A percentile compares a stretch with the other conserved stretches of the same genome.
Evolutionary conservation across 495 filamentous ascomycete genomes (phyloP).

Genomic region (Tuber microsphaerosporum): DNA sequence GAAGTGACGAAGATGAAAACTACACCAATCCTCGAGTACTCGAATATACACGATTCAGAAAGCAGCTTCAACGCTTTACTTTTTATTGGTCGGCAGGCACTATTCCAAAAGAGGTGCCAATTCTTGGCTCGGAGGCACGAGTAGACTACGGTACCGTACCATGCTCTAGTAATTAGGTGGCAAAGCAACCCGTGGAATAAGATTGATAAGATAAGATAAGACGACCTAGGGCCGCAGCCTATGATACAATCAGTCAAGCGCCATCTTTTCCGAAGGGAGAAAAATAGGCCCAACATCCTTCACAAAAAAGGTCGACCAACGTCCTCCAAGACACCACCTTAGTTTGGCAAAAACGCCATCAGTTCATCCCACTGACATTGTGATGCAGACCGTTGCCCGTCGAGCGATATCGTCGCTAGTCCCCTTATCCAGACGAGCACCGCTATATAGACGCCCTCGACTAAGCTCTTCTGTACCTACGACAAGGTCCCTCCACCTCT

Average conservation of each 20-base stretch:
- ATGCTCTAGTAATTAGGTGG: too few relatives aligned
- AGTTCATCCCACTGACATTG: conserved; percentile 12
- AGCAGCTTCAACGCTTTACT: too few relatives aligned
- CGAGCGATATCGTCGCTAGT: conserved; percentile 35
- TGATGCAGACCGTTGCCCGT: conserved; percentile 39
- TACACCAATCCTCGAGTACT: too few relatives aligned
- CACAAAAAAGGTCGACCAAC: conserved; percentile 7
- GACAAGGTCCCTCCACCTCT: conserved; percentile 10
- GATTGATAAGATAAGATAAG: conserved; percentile 30
- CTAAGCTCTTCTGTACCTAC: conserved; percentile 28
- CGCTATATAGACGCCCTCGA: conserved; percentile 20
- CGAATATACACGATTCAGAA: too few relatives aligned
- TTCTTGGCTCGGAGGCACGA: too few relatives aligned
- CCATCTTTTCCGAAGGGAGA: not conserved
- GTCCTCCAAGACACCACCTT: conserved; percentile 4
- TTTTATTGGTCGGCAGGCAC: too few relatives aligned
- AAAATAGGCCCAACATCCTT: conserved; percentile 9
- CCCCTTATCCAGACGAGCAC: conserved; percentile 34
- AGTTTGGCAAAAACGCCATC: conserved; percentile 19
- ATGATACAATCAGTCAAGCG: conserved; percentile 10
- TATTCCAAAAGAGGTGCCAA: too few relatives aligned
- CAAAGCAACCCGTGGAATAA: not conserved
- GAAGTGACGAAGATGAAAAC: too few relatives aligned
- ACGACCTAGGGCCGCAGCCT: not conserved
- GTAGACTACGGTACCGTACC: too few relatives aligned